Conservation (phyloP, 208 protist species). For the Crithidia fasciculata region DNA sequence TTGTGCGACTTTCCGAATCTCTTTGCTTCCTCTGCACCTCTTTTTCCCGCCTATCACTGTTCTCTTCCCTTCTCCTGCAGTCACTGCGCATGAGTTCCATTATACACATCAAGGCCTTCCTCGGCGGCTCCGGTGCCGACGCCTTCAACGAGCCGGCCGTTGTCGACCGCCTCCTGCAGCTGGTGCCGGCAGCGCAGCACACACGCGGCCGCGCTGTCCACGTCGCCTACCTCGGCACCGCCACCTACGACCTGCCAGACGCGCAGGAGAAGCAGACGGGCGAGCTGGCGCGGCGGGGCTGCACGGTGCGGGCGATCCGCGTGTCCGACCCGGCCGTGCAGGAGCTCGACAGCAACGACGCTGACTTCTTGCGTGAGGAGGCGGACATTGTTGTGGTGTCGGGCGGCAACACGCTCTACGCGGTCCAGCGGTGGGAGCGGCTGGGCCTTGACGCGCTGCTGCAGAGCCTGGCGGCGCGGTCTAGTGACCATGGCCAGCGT, state of each 20-base stretch:
- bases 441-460: conserved; percentile 66
- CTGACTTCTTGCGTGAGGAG: conserved; percentile 27
- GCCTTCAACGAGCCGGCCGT: conserved; percentile 45
- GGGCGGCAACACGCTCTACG: conserved; percentile 91
- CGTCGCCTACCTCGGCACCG: conserved; percentile 85
- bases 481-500: background rate
- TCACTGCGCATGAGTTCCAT: background rate
- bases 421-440: conserved; percentile 83
- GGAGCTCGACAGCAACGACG: conserved; percentile 26
- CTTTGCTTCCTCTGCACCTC: background rate
- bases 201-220: conserved; percentile 32
- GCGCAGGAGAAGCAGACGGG: conserved; percentile 40
- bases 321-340: conserved; percentile 55
- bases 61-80: background rate
- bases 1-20: no score
- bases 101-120: conserved; percentile 36
- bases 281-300: conserved; percentile 53
- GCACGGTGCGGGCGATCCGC: conserved; percentile 46
- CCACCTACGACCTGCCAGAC: conserved; percentile 79
- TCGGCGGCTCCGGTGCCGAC: conserved; percentile 62
- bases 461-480: conserved; percentile 26
- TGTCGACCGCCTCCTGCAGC: conserved; percentile 53
- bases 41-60: background rate
- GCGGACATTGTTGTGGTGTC: conserved; percentile 83
- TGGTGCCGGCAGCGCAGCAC: conserved; percentile 26